phyloP scores from a whole-genome alignment of 176 grass and related monocot species.

The Bonia amplexicaulis region DNA sequence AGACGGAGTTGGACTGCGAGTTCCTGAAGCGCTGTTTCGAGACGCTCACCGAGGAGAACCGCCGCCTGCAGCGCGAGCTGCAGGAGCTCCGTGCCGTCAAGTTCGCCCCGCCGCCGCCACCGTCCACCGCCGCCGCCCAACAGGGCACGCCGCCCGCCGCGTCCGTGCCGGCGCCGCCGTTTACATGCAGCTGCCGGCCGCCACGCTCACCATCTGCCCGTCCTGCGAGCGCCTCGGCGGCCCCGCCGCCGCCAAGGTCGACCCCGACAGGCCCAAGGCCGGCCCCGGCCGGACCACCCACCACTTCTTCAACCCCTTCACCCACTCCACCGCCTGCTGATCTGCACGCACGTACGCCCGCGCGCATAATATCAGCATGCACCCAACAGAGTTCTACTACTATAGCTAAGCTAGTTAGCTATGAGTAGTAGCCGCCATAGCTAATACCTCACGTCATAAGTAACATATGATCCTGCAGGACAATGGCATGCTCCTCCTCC shows the following conservation, averaged over 20 bases:
- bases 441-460: slow-evolving; percentile 30
- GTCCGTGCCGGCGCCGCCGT: not conserved
- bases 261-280: slow-evolving; percentile 37
- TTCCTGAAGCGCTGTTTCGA: slow-evolving; percentile 87
- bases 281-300: slow-evolving; percentile 17
- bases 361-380: not conserved
- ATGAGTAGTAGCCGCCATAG: not conserved
- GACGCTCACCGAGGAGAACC: slow-evolving; percentile 87
- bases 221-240: slow-evolving; percentile 72
- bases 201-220: slow-evolving; percentile 71
- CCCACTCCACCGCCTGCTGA: slow-evolving; percentile 82
- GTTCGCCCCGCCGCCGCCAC: slow-evolving; percentile 22
- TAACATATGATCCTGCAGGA: slow-evolving; percentile 18
- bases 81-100: slow-evolving; percentile 72
- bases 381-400: not conserved
- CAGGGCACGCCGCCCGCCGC: not conserved
- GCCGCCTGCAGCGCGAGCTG: slow-evolving; percentile 75
- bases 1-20: slow-evolving; percentile 92
- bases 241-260: slow-evolving; percentile 25
- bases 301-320: slow-evolving; percentile 93
- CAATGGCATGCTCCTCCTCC: not conserved
- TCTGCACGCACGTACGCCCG: not conserved
- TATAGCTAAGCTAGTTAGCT: not conserved
- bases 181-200: slow-evolving; percentile 78
- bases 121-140: not conserved